Conservation (phyloP, 306 rosid species). For the Prosopis cineraria region DNA sequence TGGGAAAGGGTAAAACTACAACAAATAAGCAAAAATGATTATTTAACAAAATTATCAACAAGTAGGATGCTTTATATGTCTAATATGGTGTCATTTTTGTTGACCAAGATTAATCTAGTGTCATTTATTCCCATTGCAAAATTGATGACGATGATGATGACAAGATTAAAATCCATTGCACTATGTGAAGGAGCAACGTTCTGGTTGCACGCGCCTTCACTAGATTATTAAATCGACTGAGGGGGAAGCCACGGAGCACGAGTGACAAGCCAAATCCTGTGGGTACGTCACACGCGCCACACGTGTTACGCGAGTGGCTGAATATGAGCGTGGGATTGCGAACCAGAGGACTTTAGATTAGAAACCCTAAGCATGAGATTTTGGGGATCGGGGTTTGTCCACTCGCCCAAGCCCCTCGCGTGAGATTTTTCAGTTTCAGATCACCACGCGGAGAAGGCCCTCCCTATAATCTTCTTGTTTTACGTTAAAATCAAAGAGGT, state of each 20-base stretch:
- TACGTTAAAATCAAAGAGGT: background rate
- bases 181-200: background rate
- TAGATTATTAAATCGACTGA: background rate
- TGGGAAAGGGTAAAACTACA: too few relatives aligned
- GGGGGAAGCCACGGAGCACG: background rate
- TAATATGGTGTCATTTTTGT: too few relatives aligned
- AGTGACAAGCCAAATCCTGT: background rate
- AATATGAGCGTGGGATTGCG: conserved; percentile 35
- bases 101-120: too few relatives aligned
- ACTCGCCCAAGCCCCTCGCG: conserved; percentile 52
- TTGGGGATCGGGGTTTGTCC: conserved; percentile 33
- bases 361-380: conserved; percentile 50
- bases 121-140: too few relatives aligned
- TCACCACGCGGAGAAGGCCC: conserved; percentile 8
- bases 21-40: too few relatives aligned
- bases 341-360: conserved; percentile 24
- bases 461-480: background rate
- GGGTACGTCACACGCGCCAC: conserved; percentile 37
- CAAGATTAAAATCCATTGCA: background rate
- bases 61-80: too few relatives aligned
- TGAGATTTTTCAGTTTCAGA: conserved; percentile 29
- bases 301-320: conserved; percentile 41
- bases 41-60: too few relatives aligned
- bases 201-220: background rate
- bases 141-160: too few relatives aligned